Percentiles rank a stretch among this genome's conserved stretches.
Evolutionary conservation across 73 alveolate species (phyloP).

Genomic region (Effrenium voratum): DNA sequence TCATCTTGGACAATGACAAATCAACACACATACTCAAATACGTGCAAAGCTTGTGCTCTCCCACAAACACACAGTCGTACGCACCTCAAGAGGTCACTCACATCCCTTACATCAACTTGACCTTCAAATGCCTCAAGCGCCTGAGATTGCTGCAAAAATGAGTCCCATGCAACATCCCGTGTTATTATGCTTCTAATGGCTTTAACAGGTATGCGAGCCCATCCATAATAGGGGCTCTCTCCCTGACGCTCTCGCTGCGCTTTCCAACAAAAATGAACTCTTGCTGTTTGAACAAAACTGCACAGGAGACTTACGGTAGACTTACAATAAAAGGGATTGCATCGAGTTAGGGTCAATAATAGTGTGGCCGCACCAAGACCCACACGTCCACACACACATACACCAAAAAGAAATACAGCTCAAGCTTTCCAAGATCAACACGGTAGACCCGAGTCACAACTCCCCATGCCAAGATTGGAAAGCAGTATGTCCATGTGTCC

Average conservation of each 20-base stretch:
- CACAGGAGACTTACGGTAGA: neutral
- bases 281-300: neutral
- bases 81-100: neutral
- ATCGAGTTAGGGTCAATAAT: neutral
- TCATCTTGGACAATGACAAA: neutral
- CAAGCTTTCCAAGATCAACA: neutral
- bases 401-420: too few species aligned
- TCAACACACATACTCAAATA: neutral
- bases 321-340: neutral
- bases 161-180: neutral
- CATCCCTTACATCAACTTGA: neutral
- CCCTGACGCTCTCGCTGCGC: too few species aligned
- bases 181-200: too few species aligned
- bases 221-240: neutral
- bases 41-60: neutral
- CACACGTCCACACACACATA: neutral
- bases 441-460: neutral
- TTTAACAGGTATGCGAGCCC: neutral
- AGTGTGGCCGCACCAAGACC: neutral
- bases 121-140: neutral
- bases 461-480: neutral
- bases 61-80: neutral
- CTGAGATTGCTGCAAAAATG: neutral
- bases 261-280: neutral
- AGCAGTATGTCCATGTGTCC: too few species aligned